Evolutionary conservation across 768 basidiomycete species (phyloP).

Genomic region (Russula earlei): DNA sequence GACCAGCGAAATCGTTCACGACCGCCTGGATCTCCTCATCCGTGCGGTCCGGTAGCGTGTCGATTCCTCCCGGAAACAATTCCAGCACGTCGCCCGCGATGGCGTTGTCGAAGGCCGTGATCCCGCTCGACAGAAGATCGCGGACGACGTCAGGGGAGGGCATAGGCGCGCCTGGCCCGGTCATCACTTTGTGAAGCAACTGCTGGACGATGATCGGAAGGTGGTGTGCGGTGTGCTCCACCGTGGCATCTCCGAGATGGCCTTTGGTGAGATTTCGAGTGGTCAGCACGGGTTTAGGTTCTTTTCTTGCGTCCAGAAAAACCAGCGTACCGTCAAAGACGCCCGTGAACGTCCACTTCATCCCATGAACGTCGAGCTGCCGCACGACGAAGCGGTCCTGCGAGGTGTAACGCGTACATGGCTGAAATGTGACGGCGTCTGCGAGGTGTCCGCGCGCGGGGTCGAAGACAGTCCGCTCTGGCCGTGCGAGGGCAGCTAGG

Average conservation of each 20-base stretch:
- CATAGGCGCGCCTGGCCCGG: slow-evolving; percentile 17
- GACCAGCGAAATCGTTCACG: slow-evolving; percentile 54
- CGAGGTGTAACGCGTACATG: slow-evolving; percentile 29
- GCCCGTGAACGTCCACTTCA: slow-evolving; percentile 35
- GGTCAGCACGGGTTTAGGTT: not conserved
- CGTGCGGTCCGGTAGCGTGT: slow-evolving; percentile 32
- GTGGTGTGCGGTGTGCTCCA: slow-evolving; percentile 33
- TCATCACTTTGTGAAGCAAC: slow-evolving; percentile 30
- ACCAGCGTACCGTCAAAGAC: slow-evolving; percentile 36
- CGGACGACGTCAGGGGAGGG: slow-evolving; percentile 30
- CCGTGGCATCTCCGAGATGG: slow-evolving; percentile 41
- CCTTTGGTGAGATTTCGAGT: slow-evolving; percentile 25
- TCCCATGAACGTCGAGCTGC: slow-evolving; percentile 33
- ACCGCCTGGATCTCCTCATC: slow-evolving; percentile 49
- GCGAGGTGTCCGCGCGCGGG: slow-evolving; percentile 22
- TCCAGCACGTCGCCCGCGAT: slow-evolving; percentile 37
- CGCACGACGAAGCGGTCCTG: slow-evolving; percentile 36
- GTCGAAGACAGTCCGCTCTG: slow-evolving; percentile 16
- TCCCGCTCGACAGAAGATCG: slow-evolving; percentile 29
- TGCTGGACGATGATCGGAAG: slow-evolving; percentile 34
- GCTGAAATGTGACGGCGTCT: slow-evolving; percentile 38
- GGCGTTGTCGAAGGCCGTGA: slow-evolving; percentile 35
- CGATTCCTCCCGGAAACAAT: slow-evolving; percentile 45
- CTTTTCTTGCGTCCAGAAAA: not conserved
- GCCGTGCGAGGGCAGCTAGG: slow-evolving; percentile 11